These are phyloP conservation scores for Cryptococcus sp. DNA, from an alignment of 1,284 basidiomycete species.

Conservation along the genomic window DNA sequence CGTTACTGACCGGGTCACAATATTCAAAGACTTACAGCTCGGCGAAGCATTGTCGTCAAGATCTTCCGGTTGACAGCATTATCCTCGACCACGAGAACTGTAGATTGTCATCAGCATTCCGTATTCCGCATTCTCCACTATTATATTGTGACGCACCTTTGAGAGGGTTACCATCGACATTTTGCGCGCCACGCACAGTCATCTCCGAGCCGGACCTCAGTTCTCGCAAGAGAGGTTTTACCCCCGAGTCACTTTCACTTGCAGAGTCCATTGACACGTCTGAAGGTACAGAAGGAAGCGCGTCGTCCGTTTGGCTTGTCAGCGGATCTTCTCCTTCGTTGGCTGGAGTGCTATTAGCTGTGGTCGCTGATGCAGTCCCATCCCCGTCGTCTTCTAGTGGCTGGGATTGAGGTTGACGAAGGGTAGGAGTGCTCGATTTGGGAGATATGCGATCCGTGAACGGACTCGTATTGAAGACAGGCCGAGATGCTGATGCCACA, in stretches of 20 bases:
- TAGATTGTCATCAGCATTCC: neutral
- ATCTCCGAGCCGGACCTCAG: conserved; percentile 6
- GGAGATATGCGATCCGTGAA: too few species aligned
- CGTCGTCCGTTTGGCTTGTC: neutral
- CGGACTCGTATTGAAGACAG: too few species aligned
- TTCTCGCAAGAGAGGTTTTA: conserved; percentile 4
- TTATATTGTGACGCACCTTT: conserved; percentile 18
- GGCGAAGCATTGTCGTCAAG: conserved; percentile 45
- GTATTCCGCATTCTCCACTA: neutral
- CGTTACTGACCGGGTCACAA: conserved; percentile 14
- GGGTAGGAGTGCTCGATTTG: too few species aligned
- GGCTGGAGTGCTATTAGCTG: neutral
- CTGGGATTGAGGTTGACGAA: too few species aligned
- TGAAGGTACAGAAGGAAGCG: neutral
- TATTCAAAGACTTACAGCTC: conserved; percentile 24
- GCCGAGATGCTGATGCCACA: too few species aligned
- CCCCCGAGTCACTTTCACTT: neutral
- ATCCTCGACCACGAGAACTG: conserved; percentile 46
- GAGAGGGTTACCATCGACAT: conserved; percentile 4
- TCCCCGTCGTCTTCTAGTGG: too few species aligned
- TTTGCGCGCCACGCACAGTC: conserved; percentile 1
- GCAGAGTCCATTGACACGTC: conserved; percentile 13
- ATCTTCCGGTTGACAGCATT: conserved; percentile 51
- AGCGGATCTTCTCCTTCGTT: neutral
- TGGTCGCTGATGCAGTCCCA: neutral